phyloP scores from a whole-genome alignment of 495 filamentous ascomycete genomes.

The Neurospora sp. region DNA sequence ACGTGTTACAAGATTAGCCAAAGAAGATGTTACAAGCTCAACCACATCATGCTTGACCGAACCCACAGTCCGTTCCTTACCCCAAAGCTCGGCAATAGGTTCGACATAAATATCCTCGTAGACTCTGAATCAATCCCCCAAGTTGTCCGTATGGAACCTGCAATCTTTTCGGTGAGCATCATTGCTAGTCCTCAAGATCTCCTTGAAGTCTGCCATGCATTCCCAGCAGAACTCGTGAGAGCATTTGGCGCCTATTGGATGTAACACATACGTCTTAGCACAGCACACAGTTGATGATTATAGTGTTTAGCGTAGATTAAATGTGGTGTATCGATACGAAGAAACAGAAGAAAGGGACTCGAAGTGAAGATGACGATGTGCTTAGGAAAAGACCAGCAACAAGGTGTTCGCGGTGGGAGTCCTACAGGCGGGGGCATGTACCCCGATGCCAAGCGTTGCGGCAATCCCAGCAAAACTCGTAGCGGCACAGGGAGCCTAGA shows the following conservation, averaged over 20 bases:
- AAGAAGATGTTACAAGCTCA: no score
- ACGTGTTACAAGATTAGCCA: no score
- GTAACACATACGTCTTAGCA: not conserved
- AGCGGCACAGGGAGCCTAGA: not conserved
- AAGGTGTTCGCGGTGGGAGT: not conserved
- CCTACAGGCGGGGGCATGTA: not conserved
- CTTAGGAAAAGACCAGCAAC: not conserved
- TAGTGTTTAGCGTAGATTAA: not conserved
- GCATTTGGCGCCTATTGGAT: constrained; percentile 9
- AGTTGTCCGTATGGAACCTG: constrained; percentile 7
- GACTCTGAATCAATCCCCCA: not conserved
- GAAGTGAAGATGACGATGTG: not conserved
- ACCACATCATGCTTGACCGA: no score
- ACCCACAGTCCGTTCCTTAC: no score
- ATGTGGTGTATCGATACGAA: not conserved
- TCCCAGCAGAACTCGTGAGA: constrained; percentile 15
- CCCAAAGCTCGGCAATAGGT: no score
- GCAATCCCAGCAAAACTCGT: constrained; percentile 14
- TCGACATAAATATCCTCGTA: no score
- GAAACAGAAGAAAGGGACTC: not conserved
- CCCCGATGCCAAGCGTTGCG: not conserved
- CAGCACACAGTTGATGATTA: not conserved
- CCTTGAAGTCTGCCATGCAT: constrained; percentile 10
- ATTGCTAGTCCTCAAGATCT: constrained; percentile 9
- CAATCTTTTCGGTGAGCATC: constrained; percentile 5